A percentile compares a stretch with the other conserved stretches of the same genome.
Evolutionary conservation across 2,329 filamentous ascomycete species (phyloP).

Genomic region (Trichoderma sp.): DNA sequence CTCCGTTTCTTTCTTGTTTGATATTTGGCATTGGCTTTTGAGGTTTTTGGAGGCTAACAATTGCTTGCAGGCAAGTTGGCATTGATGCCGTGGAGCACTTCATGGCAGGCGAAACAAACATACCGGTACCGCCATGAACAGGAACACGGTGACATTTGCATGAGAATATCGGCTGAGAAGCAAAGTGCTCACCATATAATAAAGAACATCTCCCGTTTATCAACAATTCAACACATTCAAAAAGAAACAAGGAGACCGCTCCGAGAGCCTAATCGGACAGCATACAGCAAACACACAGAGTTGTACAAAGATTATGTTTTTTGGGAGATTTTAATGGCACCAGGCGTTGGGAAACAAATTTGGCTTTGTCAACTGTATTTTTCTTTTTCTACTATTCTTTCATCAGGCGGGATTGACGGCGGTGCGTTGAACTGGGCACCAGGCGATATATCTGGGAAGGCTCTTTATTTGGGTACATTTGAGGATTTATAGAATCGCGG

Average conservation of each 20-base stretch:
- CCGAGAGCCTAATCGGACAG: background rate
- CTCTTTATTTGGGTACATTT: background rate
- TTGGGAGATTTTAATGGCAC: background rate
- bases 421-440: background rate
- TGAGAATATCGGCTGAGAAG: background rate
- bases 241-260: background rate
- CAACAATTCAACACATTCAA: background rate
- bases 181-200: background rate
- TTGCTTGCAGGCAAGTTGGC: slow-evolving; percentile 38
- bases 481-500: slow-evolving; percentile 1
- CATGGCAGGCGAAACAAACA: slow-evolving; percentile 35
- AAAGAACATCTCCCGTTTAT: background rate
- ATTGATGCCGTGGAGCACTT: slow-evolving; percentile 42
- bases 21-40: background rate
- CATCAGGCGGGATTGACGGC: background rate
- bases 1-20: background rate
- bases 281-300: background rate
- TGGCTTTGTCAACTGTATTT: background rate
- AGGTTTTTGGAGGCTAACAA: background rate
- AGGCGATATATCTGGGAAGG: background rate
- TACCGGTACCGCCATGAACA: slow-evolving; percentile 24
- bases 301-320: background rate
- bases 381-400: background rate
- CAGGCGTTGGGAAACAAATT: background rate
- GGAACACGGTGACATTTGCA: background rate